phyloP scores from a whole-genome alignment of 202 grass and related monocot genomes.

The Digitaria exilis region DNA sequence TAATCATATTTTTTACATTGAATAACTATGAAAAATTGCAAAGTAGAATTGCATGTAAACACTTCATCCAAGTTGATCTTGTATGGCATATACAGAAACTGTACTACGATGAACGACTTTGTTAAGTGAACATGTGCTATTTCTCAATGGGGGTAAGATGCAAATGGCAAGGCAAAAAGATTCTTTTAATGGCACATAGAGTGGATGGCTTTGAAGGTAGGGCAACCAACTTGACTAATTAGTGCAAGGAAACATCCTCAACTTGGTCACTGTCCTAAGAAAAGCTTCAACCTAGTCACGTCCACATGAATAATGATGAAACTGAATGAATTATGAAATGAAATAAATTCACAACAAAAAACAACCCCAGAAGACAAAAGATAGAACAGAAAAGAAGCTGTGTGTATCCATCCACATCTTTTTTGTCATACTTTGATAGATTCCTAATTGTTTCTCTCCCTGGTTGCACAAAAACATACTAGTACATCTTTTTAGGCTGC shows the following conservation, averaged over 20 bases:
- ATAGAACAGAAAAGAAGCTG: slow-evolving; percentile 44
- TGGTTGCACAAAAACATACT: slow-evolving; percentile 46
- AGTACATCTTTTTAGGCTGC: slow-evolving; percentile 43
- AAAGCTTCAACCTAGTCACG: slow-evolving; percentile 7
- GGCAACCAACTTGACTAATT: slow-evolving; percentile 42
- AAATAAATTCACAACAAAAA: slow-evolving; percentile 22
- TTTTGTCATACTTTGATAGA: slow-evolving; percentile 40
- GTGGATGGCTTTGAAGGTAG: slow-evolving; percentile 47
- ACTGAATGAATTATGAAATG: background rate
- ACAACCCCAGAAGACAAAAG: slow-evolving; percentile 32
- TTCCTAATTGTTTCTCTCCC: slow-evolving; percentile 46
- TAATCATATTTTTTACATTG: background rate
- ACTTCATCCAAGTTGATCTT: background rate
- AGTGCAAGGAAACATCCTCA: slow-evolving; percentile 3
- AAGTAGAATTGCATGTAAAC: background rate
- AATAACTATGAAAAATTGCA: background rate
- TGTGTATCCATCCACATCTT: slow-evolving; percentile 41
- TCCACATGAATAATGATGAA: slow-evolving; percentile 26
- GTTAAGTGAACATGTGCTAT: slow-evolving; percentile 30
- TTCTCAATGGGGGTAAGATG: slow-evolving; percentile 38
- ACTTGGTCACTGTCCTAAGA: background rate
- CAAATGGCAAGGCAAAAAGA: slow-evolving; percentile 38
- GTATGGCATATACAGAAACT: background rate
- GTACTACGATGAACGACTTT: background rate
- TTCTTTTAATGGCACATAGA: slow-evolving; percentile 40